A percentile compares a stretch with the other conserved stretches of the same genome.
phyloP scores from a whole-genome alignment of 1,139 yeast genomes.

The Hyphopichia khmerensis region DNA sequence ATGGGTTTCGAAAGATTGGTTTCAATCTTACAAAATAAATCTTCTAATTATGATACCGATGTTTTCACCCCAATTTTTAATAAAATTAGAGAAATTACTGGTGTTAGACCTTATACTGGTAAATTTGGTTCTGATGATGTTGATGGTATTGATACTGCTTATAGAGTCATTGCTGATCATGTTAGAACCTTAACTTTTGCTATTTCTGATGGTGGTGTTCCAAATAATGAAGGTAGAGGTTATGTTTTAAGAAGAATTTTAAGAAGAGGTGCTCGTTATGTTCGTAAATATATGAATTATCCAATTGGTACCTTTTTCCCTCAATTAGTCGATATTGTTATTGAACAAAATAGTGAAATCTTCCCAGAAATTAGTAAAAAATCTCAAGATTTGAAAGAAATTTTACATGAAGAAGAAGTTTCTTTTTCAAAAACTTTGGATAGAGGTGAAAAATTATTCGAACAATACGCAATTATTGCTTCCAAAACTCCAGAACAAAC shows the following conservation, averaged over 20 bases:
- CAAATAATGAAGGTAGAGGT: conserved; percentile 98
- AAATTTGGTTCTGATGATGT: conserved; percentile 88
- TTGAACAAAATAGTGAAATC: conserved; percentile 80
- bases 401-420: conserved; percentile 91
- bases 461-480: conserved; percentile 86
- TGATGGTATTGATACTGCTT: conserved; percentile 97
- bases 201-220: conserved; percentile 97
- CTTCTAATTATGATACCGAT: conserved; percentile 95
- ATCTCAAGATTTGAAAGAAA: conserved; percentile 77
- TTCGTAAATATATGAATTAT: conserved; percentile 91
- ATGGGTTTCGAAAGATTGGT: conserved; percentile 98
- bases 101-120: conserved; percentile 87
- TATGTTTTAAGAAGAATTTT: conserved; percentile 94
- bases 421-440: conserved; percentile 94
- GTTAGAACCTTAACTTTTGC: conserved; percentile 96
- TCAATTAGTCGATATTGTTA: conserved; percentile 87
- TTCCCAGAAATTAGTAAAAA: conserved; percentile 88
- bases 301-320: conserved; percentile 95
- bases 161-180: conserved; percentile 97
- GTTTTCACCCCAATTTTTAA: conserved; percentile 87
- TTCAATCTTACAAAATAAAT: conserved; percentile 84
- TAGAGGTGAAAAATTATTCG: conserved; percentile 96
- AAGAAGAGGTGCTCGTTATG: conserved; percentile 97
- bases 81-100: conserved; percentile 87
- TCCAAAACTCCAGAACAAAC: conserved; percentile 71